Percentiles rank a stretch among this genome's conserved stretches.
Evolutionary conservation across 495 filamentous ascomycete genomes (phyloP).

Genomic region (Elasticomyces elasticus): DNA sequence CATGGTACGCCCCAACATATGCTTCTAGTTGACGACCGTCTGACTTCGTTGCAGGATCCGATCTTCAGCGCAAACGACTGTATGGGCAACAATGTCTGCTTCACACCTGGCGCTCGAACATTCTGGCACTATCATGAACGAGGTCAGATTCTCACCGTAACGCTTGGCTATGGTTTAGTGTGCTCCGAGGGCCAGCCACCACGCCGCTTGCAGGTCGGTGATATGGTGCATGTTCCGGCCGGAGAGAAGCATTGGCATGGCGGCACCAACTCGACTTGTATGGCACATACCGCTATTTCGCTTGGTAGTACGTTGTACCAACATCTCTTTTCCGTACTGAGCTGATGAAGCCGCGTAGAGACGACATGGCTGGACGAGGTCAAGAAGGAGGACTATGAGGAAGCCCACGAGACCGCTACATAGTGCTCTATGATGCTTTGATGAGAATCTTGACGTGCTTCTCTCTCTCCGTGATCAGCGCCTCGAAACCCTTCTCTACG

Average conservation of each 20-base stretch:
- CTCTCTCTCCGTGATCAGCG: not conserved
- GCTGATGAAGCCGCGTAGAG: slow-evolving; percentile 4
- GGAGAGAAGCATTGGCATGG: slow-evolving; percentile 24
- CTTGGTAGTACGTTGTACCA: slow-evolving; percentile 15
- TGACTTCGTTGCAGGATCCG: slow-evolving; percentile 1
- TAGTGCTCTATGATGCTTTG: not conserved
- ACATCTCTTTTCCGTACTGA: not conserved
- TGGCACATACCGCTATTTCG: slow-evolving; percentile 21
- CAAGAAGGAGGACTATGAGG: slow-evolving; percentile 20
- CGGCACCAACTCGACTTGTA: slow-evolving; percentile 10
- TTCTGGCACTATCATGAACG: slow-evolving; percentile 22
- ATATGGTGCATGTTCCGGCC: slow-evolving; percentile 20
- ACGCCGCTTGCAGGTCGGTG: slow-evolving; percentile 16
- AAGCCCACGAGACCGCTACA: slow-evolving; percentile 15
- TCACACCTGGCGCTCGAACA: slow-evolving; percentile 18
- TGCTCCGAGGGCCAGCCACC: slow-evolving; percentile 18
- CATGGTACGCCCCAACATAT: slow-evolving; percentile 6
- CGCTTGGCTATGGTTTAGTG: slow-evolving; percentile 18
- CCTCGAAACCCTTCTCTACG: slow-evolving; percentile 4
- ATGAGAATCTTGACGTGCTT: slow-evolving; percentile 11
- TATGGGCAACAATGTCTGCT: slow-evolving; percentile 25
- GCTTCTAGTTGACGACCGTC: not conserved
- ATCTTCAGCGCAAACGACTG: slow-evolving; percentile 20
- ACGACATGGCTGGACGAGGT: slow-evolving; percentile 20
- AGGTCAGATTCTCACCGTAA: slow-evolving; percentile 22